phyloP scores from a whole-genome alignment of 352 stramenopile species.

The Globisporangium takayamanum region DNA sequence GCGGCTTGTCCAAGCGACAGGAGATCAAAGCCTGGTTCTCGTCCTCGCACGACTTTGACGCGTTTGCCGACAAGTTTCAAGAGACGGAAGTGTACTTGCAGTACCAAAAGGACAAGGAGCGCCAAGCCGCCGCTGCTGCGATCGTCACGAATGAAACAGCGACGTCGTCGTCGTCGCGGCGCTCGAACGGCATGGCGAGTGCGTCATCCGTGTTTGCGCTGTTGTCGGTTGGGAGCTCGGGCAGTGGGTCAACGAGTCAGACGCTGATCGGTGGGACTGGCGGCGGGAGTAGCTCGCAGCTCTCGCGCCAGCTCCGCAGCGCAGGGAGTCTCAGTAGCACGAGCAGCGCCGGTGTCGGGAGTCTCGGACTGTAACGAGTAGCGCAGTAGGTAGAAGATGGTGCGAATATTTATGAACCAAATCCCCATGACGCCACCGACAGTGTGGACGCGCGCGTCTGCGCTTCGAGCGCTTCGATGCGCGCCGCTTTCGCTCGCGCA shows the following conservation, averaged over 20 bases:
- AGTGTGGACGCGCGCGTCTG: not conserved
- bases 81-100: conserved; percentile 37
- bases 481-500: conserved; percentile 28
- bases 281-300: conserved; percentile 10
- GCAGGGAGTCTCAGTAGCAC: conserved; percentile 60
- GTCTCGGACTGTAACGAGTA: not conserved
- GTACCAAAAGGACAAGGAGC: conserved; percentile 31
- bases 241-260: conserved; percentile 19
- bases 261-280: conserved; percentile 1
- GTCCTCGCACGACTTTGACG: conserved; percentile 75
- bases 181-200: not conserved
- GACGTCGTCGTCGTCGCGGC: not conserved
- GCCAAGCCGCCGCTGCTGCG: not conserved
- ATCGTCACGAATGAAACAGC: conserved; percentile 2
- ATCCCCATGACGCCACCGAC: conserved; percentile 23
- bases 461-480: conserved; percentile 4
- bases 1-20: conserved; percentile 62
- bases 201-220: conserved; percentile 17
- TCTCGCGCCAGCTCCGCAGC: conserved; percentile 42
- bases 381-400: too few species aligned
- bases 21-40: conserved; percentile 85
- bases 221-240: conserved; percentile 29
- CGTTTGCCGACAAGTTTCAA: conserved; percentile 72
- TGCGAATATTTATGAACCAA: conserved; percentile 58
- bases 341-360: conserved; percentile 23